Evolutionary conservation across 176 grass and related monocot genomes (phyloP).

Genomic region (Hyparrhenia diplandra): DNA sequence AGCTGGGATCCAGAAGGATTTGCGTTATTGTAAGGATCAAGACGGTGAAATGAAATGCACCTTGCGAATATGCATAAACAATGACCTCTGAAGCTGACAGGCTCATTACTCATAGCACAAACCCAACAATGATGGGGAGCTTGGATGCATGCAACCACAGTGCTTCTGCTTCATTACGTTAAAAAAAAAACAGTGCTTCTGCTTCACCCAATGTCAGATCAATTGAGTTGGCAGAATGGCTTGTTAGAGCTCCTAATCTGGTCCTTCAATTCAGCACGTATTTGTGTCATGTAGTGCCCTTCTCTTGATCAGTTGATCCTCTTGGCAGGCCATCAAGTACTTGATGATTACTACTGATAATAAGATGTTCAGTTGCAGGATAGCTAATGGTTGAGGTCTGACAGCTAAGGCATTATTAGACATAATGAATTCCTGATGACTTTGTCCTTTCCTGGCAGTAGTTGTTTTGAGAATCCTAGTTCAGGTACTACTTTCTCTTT

Average conservation of each 20-base stretch:
- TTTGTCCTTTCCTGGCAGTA: conserved; percentile 11
- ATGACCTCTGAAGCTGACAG: conserved; percentile 21
- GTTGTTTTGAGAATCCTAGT: conserved; percentile 31
- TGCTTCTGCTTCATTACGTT: not conserved
- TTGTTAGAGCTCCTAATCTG: not conserved
- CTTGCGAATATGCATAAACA: conserved; percentile 25
- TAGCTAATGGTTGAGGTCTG: conserved; percentile 16
- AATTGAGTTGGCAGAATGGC: conserved; percentile 9
- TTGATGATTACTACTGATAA: not conserved
- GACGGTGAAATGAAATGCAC: conserved; percentile 24
- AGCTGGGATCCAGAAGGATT: conserved; percentile 27
- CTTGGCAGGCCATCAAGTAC: not conserved
- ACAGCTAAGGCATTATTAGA: conserved; percentile 12
- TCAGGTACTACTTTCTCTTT: not conserved
- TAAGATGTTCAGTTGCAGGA: not conserved
- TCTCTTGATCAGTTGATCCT: not conserved
- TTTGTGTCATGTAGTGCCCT: not conserved
- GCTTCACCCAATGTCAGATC: not conserved
- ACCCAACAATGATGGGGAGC: not conserved
- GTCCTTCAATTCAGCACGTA: not conserved
- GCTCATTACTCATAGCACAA: not conserved
- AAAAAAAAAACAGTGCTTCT: no score
- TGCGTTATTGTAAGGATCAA: conserved; percentile 20
- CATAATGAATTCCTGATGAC: not conserved
- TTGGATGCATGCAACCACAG: not conserved